Conservation (phyloP, 2,329 filamentous ascomycete species). For the Penicillium sp. region DNA sequence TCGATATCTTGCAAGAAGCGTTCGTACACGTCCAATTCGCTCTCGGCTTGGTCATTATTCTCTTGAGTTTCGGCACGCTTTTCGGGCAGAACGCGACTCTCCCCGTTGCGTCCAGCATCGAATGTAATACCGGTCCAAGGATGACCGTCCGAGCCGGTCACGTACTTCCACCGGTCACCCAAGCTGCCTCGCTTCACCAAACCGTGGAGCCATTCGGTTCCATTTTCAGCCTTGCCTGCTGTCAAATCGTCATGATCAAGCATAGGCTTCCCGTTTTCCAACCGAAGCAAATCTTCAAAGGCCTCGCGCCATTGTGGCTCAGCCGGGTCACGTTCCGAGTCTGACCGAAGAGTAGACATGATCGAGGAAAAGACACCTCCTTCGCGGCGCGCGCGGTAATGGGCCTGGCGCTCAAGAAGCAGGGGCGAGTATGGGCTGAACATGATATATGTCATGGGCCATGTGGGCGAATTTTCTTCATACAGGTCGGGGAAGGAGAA, state of each 20-base stretch:
- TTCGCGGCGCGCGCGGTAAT: constrained; percentile 27
- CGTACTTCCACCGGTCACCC: constrained; percentile 39
- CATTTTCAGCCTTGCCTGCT: constrained; percentile 28
- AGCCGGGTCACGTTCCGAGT: constrained; percentile 33
- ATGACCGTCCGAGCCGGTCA: constrained; percentile 22
- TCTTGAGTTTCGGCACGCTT: constrained; percentile 7
- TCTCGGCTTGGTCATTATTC: constrained; percentile 33
- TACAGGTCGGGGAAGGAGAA: constrained; percentile 33
- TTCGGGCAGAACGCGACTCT: constrained; percentile 8
- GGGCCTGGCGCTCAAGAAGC: constrained; percentile 50
- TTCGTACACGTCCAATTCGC: constrained; percentile 56
- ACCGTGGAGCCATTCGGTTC: constrained; percentile 41
- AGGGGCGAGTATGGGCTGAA: constrained; percentile 56
- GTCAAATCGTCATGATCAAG: constrained; percentile 32
- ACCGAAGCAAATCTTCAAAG: constrained; percentile 58
- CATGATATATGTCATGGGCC: constrained; percentile 45
- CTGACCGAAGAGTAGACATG: constrained; percentile 32
- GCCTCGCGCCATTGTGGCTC: constrained; percentile 55
- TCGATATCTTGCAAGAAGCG: constrained; percentile 44
- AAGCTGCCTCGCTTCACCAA: constrained; percentile 43
- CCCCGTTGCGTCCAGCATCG: constrained; percentile 5
- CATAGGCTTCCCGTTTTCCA: constrained; percentile 47
- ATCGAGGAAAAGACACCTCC: constrained; percentile 35
- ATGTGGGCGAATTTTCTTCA: constrained; percentile 35
- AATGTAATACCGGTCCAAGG: constrained; percentile 27